A percentile compares a stretch with the other conserved stretches of the same genome.
Conservation (phyloP, 2,329 filamentous ascomycete species). For the Sporothrix protearum region DNA sequence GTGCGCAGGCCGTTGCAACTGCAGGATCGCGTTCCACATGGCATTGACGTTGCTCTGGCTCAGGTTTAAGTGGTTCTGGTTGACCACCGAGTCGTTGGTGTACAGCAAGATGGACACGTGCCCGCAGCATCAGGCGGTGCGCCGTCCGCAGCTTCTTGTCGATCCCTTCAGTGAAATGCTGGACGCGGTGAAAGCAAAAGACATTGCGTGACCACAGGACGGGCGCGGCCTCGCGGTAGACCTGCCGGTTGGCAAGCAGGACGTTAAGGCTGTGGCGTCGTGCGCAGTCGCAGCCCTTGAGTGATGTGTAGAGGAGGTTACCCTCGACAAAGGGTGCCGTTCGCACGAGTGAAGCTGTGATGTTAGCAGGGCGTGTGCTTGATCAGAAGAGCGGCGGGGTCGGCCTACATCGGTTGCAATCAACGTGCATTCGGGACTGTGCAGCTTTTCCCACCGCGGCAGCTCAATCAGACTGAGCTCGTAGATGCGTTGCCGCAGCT, state of each 20-base stretch:
- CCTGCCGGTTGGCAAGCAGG: slow-evolving; percentile 23
- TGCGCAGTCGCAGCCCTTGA: slow-evolving; percentile 18
- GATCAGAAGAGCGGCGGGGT: background rate
- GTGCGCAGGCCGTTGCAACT: slow-evolving; percentile 24
- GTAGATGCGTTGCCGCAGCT: slow-evolving; percentile 25
- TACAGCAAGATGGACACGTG: slow-evolving; percentile 23
- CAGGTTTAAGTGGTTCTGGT: background rate
- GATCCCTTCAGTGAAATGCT: slow-evolving; percentile 13
- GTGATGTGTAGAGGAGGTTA: background rate
- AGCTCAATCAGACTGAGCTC: slow-evolving; percentile 20
- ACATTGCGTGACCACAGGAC: slow-evolving; percentile 28
- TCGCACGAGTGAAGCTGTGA: background rate
- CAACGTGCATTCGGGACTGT: background rate
- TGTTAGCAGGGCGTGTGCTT: background rate
- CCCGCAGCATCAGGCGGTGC: slow-evolving; percentile 25
- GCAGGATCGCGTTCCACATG: slow-evolving; percentile 2
- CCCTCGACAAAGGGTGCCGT: slow-evolving; percentile 18
- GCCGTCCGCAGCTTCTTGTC: slow-evolving; percentile 20
- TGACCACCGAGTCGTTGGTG: background rate
- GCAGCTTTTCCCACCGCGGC: slow-evolving; percentile 12
- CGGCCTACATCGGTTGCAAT: background rate
- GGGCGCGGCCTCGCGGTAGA: slow-evolving; percentile 26
- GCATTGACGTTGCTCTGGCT: too few species aligned
- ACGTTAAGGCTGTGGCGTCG: slow-evolving; percentile 24
- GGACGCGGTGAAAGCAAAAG: slow-evolving; percentile 18